Base-by-base conservation (phyloP, 2,329 filamentous ascomycete species). In the Cladobotryum mycophilum region DNA sequence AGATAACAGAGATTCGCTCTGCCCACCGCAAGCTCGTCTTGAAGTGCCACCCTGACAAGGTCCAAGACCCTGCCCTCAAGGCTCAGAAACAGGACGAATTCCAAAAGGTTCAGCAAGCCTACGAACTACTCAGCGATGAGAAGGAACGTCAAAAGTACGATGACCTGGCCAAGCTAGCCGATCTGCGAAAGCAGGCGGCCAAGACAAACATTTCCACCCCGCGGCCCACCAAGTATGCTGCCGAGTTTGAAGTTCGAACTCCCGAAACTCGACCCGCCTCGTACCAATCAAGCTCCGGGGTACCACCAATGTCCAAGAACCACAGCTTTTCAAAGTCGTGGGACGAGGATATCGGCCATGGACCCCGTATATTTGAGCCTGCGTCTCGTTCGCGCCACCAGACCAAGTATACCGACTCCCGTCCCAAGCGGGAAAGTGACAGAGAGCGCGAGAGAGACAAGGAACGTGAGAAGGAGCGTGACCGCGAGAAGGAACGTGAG, bases 1-100 rank as follows among this genome's bases (percentile, higher is more conserved):
- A 86, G 54, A 66, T 83, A 40, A 60, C 82, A 44, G 81, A 85
- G 59, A 92, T 96, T 67, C 86, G 88, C 62, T 79, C 81, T 47
- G 86, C 88, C 14, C 85, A 96, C 71, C 84, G 88, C 60, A 95
- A 95, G 68, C 82, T 95, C 38, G 88, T 89, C 35, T 80, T 96
- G 59, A 89, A 88, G 67, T 91, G 86, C 64, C 91, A 96, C 60
- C 91, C 91, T 34, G 91, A 96, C 75, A 95, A 96, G 72, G 82
- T 95, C 55, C 85, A 89, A 58, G 81, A 95, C 61, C 82, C 85
- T 48, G 75, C 81, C 14, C 74, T 87, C 61, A 95, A 93, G 70
- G 81, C 82, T 53, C 74, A 82, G 60, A 95, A 91, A 67, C 83
- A 88, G 60, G 85, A 89, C 60, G 85, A 95, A 69, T 99, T 97